Evolutionary conservation across 164 flowering plant species (phyloP).

Genomic region (Berberis thunbergii): DNA sequence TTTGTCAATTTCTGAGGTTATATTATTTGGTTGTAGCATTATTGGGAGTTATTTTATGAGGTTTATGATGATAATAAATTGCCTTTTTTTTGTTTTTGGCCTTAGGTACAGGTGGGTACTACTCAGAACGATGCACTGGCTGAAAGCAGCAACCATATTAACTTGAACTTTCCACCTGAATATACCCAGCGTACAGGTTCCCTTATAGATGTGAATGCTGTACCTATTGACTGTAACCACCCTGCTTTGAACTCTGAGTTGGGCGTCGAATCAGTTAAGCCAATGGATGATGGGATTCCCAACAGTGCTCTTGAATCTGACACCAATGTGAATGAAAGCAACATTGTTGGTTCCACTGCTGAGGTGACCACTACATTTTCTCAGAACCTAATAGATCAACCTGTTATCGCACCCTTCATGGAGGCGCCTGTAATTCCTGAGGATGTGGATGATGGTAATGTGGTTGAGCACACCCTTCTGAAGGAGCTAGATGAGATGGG

Average conservation of each 20-base stretch:
- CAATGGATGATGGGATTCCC: conserved; percentile 13
- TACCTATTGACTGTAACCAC: conserved; percentile 17
- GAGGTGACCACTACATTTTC: conserved; percentile 8
- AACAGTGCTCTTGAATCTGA: conserved; percentile 24
- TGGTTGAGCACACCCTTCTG: conserved; percentile 45
- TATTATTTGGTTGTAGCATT: no score
- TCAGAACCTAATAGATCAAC: no score
- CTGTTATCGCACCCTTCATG: no score
- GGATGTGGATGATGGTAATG: conserved; percentile 2
- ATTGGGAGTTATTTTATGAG: background rate
- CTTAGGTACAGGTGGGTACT: conserved; percentile 45
- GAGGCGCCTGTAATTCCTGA: background rate
- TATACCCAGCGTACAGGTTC: conserved; percentile 13
- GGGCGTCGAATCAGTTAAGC: conserved; percentile 17
- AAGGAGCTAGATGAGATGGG: conserved; percentile 85
- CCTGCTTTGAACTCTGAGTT: conserved; percentile 3
- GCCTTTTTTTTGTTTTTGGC: background rate
- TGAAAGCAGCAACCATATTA: conserved; percentile 22
- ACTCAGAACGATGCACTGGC: conserved; percentile 14
- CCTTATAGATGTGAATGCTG: conserved; percentile 29
- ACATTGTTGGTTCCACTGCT: conserved; percentile 20
- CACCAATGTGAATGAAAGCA: conserved; percentile 22
- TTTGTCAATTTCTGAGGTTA: no score
- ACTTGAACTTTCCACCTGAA: conserved; percentile 60
- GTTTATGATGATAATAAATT: background rate